Percentiles rank a stretch among this genome's conserved stretches.
Conservation (phyloP, 768 basidiomycete genomes). For the Astraeus odoratus region DNA sequence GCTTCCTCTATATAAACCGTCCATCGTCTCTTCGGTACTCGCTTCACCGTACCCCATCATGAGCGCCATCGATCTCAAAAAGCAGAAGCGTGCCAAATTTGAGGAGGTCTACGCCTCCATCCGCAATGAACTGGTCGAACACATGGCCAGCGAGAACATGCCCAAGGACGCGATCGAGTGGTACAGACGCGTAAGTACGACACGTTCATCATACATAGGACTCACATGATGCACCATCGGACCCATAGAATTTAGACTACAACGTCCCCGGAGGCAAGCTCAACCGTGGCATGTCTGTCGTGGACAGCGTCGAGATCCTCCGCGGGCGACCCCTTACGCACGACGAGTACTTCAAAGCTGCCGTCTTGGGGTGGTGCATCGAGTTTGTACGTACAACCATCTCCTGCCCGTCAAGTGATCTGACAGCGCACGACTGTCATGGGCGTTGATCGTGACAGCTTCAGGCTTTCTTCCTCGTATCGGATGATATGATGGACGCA, state of each 20-base stretch:
- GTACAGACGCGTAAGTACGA: slow-evolving; percentile 82
- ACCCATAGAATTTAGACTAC: slow-evolving; percentile 70
- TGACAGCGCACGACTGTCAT: too few species aligned
- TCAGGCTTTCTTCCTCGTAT: slow-evolving; percentile 95
- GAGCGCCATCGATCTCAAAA: slow-evolving; percentile 28
- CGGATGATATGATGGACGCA: slow-evolving; percentile 96
- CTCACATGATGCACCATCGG: neutral
- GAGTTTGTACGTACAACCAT: slow-evolving; percentile 68
- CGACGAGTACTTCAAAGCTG: slow-evolving; percentile 84
- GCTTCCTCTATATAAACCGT: too few species aligned
- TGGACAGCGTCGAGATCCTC: slow-evolving; percentile 87
- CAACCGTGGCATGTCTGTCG: slow-evolving; percentile 93
- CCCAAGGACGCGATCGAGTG: slow-evolving; percentile 79
- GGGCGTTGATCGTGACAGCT: slow-evolving; percentile 43
- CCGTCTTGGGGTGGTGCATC: slow-evolving; percentile 90
- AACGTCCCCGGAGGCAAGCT: slow-evolving; percentile 97
- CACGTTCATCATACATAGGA: slow-evolving; percentile 18
- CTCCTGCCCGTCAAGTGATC: too few species aligned
- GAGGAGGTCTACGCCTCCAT: slow-evolving; percentile 64
- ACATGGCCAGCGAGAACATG: slow-evolving; percentile 67
- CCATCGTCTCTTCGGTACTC: too few species aligned
- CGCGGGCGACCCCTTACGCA: slow-evolving; percentile 63
- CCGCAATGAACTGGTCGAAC: slow-evolving; percentile 68
- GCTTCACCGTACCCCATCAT: slow-evolving; percentile 6
- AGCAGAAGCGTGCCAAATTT: slow-evolving; percentile 55